A percentile compares a stretch with the other conserved stretches of the same genome.
These are phyloP conservation scores for Monosporascus sp. DNA, from an alignment of 2,329 filamentous ascomycete species.

Conservation along the genomic window DNA sequence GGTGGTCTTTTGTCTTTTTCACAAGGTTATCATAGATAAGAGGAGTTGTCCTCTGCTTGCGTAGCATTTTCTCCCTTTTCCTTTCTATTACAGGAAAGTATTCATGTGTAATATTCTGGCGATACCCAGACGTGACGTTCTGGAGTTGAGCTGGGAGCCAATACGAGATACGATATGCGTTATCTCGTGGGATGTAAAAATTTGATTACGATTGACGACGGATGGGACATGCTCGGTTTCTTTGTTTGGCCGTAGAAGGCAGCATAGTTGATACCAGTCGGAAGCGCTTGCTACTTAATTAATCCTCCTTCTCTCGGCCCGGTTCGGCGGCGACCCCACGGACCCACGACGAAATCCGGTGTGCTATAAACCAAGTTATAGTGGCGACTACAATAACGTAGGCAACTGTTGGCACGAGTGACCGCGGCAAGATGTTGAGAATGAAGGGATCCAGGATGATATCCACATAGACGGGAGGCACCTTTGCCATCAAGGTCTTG, in stretches of 20 bases:
- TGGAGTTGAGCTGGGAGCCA: neutral
- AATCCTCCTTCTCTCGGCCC: constrained; percentile 33
- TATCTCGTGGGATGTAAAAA: constrained; percentile 9
- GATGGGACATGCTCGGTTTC: constrained; percentile 7
- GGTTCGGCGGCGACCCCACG: constrained; percentile 20
- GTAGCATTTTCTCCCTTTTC: constrained; percentile 9
- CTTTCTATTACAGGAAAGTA: constrained; percentile 3
- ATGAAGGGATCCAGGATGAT: constrained; percentile 82
- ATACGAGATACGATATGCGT: neutral
- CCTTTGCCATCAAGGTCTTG: constrained; percentile 65
- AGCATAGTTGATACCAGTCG: constrained; percentile 11
- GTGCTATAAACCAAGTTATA: constrained; percentile 39
- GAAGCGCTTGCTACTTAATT: constrained; percentile 19
- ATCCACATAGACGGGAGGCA: constrained; percentile 72
- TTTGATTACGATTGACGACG: constrained; percentile 17
- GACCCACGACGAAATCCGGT: constrained; percentile 28
- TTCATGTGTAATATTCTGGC: neutral
- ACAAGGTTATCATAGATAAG: constrained; percentile 14
- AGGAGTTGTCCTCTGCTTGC: constrained; percentile 9
- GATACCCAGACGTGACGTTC: neutral
- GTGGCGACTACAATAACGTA: constrained; percentile 63
- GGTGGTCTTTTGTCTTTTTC: neutral
- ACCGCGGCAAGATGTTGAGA: constrained; percentile 72
- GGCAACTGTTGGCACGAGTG: constrained; percentile 64
- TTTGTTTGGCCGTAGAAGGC: constrained; percentile 15